Percentiles rank a stretch among this genome's conserved stretches.
Evolutionary conservation across 2,329 filamentous ascomycete genomes (phyloP).

Genomic region (Fusarium sp.): DNA sequence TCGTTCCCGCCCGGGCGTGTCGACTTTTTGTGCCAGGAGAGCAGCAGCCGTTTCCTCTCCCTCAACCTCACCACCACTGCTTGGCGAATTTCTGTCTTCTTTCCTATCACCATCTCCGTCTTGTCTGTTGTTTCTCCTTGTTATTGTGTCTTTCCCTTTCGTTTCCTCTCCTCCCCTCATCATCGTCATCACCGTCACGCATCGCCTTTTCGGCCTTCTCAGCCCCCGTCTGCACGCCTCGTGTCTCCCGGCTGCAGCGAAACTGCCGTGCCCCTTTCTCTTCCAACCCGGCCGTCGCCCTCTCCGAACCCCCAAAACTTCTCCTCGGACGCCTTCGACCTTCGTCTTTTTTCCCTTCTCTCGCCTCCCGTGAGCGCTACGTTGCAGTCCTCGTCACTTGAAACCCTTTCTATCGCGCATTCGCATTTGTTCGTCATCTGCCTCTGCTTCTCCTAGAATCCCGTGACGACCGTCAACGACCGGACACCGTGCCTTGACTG

Average conservation of each 20-base stretch:
- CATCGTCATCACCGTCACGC: conserved; percentile 51
- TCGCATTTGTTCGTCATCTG: conserved; percentile 48
- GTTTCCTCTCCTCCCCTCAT: conserved; percentile 40
- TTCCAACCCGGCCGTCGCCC: conserved; percentile 45
- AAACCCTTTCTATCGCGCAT: conserved; percentile 45
- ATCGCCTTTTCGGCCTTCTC: conserved; percentile 45
- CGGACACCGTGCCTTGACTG: conserved; percentile 45
- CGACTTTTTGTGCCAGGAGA: conserved; percentile 41
- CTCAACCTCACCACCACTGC: conserved; percentile 48
- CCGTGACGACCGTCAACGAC: conserved; percentile 46
- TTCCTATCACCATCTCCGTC: conserved; percentile 49
- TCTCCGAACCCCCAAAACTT: conserved; percentile 41
- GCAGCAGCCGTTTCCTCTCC: conserved; percentile 45
- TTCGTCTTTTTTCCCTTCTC: conserved; percentile 37
- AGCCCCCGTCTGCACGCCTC: conserved; percentile 44
- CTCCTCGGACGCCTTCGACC: conserved; percentile 40
- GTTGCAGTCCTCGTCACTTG: conserved; percentile 50
- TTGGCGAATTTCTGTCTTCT: conserved; percentile 39
- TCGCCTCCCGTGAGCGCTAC: conserved; percentile 49
- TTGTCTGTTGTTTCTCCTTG: conserved; percentile 46
- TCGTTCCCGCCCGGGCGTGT: conserved; percentile 21
- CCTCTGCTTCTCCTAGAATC: conserved; percentile 46
- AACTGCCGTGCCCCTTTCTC: conserved; percentile 54
- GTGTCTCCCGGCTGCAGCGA: conserved; percentile 39
- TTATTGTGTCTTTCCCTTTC: conserved; percentile 49